Percentiles rank a stretch among this genome's conserved stretches.
Conservation (phyloP, 140 eudicot genomes). For the Senecio squalidus region DNA sequence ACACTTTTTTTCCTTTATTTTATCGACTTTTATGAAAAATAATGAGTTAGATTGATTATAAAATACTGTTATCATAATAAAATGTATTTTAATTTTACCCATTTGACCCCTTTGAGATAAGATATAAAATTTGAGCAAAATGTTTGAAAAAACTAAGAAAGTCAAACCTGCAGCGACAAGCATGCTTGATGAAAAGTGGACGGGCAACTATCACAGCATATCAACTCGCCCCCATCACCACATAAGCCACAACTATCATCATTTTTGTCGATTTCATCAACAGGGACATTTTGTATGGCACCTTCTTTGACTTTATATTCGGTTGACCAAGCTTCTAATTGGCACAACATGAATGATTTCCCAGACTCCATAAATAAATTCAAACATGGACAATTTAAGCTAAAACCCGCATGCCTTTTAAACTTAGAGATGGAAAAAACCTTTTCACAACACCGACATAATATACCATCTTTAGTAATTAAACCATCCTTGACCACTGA, state of each 20-base stretch:
- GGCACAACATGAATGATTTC: conserved; percentile 63
- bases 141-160: neutral
- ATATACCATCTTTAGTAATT: conserved; percentile 63
- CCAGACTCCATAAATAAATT: conserved; percentile 82
- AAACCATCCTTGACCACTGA: conserved; percentile 73
- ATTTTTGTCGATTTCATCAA: conserved; percentile 60
- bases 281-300: conserved; percentile 25
- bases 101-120: no score
- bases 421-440: conserved; percentile 65
- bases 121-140: conserved; percentile 6
- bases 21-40: no score
- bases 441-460: conserved; percentile 68
- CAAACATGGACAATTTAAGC: conserved; percentile 57
- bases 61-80: no score
- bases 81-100: neutral
- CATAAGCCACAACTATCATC: no score
- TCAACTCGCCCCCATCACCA: no score
- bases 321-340: no score
- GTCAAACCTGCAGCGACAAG: conserved; percentile 59
- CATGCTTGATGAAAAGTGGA: conserved; percentile 87
- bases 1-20: no score
- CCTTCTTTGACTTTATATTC: conserved; percentile 64
- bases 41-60: no score
- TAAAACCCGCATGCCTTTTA: conserved; percentile 77
- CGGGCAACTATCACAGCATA: conserved; percentile 94